phyloP scores from a whole-genome alignment of 805 yeast genomes.

The Wickerhamiella brachini region DNA sequence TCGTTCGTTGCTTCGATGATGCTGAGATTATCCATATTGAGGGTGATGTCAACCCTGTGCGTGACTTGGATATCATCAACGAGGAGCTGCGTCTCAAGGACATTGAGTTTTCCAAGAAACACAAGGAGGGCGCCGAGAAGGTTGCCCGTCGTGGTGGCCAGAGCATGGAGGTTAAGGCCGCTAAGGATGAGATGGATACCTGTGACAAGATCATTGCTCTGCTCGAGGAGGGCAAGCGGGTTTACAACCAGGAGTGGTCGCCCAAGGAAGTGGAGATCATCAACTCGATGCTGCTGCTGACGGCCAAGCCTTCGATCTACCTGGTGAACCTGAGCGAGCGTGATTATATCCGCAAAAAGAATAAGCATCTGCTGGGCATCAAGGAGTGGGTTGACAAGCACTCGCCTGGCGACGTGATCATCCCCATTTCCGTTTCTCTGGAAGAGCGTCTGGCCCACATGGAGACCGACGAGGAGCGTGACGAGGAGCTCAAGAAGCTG shows the following conservation, averaged over 20 bases:
- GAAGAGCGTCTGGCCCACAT: conserved; percentile 85
- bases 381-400: conserved; percentile 79
- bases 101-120: conserved; percentile 84
- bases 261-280: conserved; percentile 82
- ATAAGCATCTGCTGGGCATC: conserved; percentile 69
- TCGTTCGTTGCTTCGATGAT: conserved; percentile 94
- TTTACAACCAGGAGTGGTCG: conserved; percentile 78
- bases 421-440: conserved; percentile 83
- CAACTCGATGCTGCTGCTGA: conserved; percentile 72
- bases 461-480: conserved; percentile 74
- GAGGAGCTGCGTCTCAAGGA: conserved; percentile 93
- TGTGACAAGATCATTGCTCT: conserved; percentile 60
- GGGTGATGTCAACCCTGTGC: conserved; percentile 89
- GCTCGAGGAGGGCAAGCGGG: conserved; percentile 75
- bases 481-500: conserved; percentile 55
- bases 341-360: conserved; percentile 78
- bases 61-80: conserved; percentile 83
- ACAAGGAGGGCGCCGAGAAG: conserved; percentile 63
- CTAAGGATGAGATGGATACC: conserved; percentile 70
- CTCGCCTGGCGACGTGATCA: conserved; percentile 83
- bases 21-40: conserved; percentile 96
- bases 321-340: conserved; percentile 79
- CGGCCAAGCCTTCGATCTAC: conserved; percentile 93
- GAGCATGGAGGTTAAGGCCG: conserved; percentile 74
- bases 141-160: conserved; percentile 80